phyloP scores from a whole-genome alignment of 306 rosid species.

The Calophaca sinica region DNA sequence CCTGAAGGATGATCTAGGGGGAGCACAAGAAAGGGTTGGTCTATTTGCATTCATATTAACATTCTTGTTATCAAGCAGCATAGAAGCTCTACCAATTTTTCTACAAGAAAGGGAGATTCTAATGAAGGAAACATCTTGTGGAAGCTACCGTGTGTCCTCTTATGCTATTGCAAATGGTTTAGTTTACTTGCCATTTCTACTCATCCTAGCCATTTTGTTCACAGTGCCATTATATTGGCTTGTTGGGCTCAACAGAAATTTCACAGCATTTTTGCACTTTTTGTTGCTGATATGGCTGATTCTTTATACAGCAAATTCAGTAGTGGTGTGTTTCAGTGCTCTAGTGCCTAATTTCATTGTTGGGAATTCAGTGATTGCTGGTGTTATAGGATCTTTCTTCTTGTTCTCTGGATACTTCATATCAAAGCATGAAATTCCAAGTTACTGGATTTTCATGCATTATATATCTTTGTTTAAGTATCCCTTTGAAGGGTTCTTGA shows the following conservation, averaged over 20 bases:
- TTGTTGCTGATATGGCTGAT: conserved; percentile 82
- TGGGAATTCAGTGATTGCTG: conserved; percentile 87
- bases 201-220: conserved; percentile 82
- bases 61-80: conserved; percentile 77
- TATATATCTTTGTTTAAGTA: conserved; percentile 87
- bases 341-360: conserved; percentile 91
- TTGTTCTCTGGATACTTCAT: conserved; percentile 96
- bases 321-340: conserved; percentile 95
- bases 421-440: conserved; percentile 72
- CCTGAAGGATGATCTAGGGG: conserved; percentile 70
- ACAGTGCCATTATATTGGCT: conserved; percentile 82
- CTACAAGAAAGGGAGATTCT: conserved; percentile 94
- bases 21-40: conserved; percentile 84
- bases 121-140: conserved; percentile 88
- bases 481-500: conserved; percentile 93
- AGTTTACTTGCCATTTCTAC: conserved; percentile 90
- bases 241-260: conserved; percentile 76
- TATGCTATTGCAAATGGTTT: conserved; percentile 89
- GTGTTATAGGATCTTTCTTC: conserved; percentile 94
- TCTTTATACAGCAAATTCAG: conserved; percentile 89
- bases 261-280: conserved; percentile 77
- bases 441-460: conserved; percentile 94
- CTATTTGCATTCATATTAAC: conserved; percentile 90
- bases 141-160: conserved; percentile 91
- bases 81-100: conserved; percentile 91